phyloP scores from a whole-genome alignment of 805 yeast species.

The Jamesozyma rosinii region DNA sequence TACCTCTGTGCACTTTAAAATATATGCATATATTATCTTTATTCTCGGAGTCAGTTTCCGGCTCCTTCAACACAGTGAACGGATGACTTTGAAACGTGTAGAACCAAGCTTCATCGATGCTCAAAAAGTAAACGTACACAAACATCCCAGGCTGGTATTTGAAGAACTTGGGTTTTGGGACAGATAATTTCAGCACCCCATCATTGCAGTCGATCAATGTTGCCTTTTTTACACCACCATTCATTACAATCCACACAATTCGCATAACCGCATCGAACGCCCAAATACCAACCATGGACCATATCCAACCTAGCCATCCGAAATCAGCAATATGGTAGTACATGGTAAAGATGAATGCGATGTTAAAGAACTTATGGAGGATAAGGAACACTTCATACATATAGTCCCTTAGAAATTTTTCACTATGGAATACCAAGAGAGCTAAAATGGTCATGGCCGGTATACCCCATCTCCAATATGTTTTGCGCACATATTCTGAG shows the following conservation, averaged over 20 bases:
- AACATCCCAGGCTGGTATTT: conserved; percentile 46
- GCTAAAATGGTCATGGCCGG: conserved; percentile 39
- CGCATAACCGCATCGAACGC: conserved; percentile 43
- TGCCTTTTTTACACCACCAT: conserved; percentile 23
- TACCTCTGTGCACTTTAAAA: conserved; percentile 49
- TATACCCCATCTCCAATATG: conserved; percentile 41
- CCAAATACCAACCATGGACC: conserved; percentile 39
- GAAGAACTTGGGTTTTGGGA: conserved; percentile 39
- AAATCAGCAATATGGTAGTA: conserved; percentile 49
- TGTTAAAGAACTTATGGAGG: conserved; percentile 50
- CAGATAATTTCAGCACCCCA: conserved; percentile 34
- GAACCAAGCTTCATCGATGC: conserved; percentile 43
- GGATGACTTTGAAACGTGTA: conserved; percentile 54
- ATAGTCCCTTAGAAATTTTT: conserved; percentile 41
- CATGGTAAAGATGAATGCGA: conserved; percentile 42
- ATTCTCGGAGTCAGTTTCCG: conserved; percentile 28
- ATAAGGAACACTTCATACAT: conserved; percentile 53
- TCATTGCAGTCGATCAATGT: conserved; percentile 22
- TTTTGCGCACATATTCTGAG: conserved; percentile 35
- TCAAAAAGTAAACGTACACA: conserved; percentile 49
- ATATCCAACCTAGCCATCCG: conserved; percentile 47
- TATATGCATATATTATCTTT: conserved; percentile 30
- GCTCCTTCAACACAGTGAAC: conserved; percentile 45
- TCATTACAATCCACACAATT: conserved; percentile 31
- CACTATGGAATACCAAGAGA: conserved; percentile 40